These are phyloP conservation scores for Nicotiana obtusifolia DNA, from an alignment of 257 asterid genomes.

Conservation along the genomic window DNA sequence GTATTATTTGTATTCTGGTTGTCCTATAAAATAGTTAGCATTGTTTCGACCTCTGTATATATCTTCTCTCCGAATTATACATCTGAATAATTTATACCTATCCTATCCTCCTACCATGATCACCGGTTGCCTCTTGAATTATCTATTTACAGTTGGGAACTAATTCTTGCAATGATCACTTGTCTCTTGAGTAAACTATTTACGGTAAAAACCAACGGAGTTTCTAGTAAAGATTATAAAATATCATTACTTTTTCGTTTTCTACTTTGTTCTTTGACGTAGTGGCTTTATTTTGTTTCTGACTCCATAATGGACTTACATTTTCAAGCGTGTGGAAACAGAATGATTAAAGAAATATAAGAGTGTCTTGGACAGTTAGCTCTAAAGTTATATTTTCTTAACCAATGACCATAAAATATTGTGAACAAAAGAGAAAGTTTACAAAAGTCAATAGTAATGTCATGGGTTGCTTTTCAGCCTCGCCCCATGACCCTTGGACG, in stretches of 20 bases:
- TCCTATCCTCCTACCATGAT: neutral
- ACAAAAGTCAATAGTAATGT: neutral
- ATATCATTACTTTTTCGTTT: neutral
- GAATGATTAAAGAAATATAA: too few relatives aligned
- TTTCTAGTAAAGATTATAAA: neutral
- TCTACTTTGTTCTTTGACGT: neutral
- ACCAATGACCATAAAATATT: too few relatives aligned
- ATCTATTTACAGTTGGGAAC: neutral
- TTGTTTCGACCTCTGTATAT: neutral
- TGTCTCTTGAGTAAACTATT: neutral
- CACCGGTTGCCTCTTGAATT: neutral
- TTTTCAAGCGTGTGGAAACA: too few relatives aligned
- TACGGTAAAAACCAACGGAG: too few relatives aligned
- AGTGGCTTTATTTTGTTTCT: neutral
- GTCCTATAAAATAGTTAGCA: neutral
- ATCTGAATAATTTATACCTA: too few relatives aligned
- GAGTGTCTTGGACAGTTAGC: too few relatives aligned
- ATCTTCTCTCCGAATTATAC: neutral
- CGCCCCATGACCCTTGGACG: too few relatives aligned
- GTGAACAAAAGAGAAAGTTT: neutral
- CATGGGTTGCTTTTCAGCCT: too few relatives aligned
- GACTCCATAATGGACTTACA: too few relatives aligned
- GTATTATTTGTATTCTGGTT: neutral
- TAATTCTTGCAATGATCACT: neutral
- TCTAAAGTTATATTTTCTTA: too few relatives aligned